Base-by-base conservation (phyloP, 352 stramenopile species). In the Ochromonadaceae sp. region DNA sequence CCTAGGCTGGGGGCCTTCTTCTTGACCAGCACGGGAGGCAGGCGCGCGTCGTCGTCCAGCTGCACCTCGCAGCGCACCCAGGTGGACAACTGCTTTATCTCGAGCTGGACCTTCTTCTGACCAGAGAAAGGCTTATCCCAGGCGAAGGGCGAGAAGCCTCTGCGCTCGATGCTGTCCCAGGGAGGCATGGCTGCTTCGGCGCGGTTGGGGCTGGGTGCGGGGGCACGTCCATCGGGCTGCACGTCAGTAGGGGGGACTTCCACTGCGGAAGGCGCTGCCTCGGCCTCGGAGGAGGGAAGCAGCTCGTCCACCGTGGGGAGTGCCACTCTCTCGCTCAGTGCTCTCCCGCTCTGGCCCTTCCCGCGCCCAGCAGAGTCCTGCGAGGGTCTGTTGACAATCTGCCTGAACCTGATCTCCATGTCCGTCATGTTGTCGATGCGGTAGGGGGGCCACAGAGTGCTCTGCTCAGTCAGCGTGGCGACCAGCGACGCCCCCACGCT, bases 401-500 rank as follows among this genome's bases (percentile, higher is more conserved):
- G 82, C 56, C 85, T 85, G 70, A 81, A 89, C 56, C 85, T 76
- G 47, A 92, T 86, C 36, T 81, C 78, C 68, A 87, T 88, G 20
- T 81, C 88, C 26, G 83, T 89, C 76, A 87, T 86, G 72, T 92
- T 92, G 66, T 90, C 83, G 49, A 92, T 90, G 49, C 84, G 78
- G 65, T 92, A 92, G 15, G 82, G 84, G 25, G 81, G 84, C 53
- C 87, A 92, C 2, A 81, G 78, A 41, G 75, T 81, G 20, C 79
- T 89, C 67, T 90, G 82, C 72, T 86, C 80, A 25, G 80, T 74
- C 49, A 91, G 89, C 12, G 88, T 75, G 35, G 87, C 66, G 14
- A 82, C 81, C 56, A 89, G 81, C 10, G 82, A 90, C 0, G 81
- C 82, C 3, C 83, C 83, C 26, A 90, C 71, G 66, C 88, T 76